phyloP scores from a whole-genome alignment of 805 yeast species.

The Candida anglica region DNA sequence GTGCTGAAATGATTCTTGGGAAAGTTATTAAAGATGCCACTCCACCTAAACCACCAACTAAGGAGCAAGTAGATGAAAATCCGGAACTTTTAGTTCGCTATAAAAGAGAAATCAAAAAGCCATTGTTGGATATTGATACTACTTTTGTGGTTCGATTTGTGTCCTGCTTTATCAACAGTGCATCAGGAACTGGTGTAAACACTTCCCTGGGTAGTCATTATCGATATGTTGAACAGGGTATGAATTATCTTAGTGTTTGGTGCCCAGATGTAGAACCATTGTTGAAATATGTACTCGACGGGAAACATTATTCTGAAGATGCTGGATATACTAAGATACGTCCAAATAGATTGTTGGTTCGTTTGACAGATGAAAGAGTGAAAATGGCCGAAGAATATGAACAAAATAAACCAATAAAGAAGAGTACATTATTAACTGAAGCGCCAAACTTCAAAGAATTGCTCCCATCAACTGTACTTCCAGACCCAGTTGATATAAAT shows the following conservation, averaged over 20 bases:
- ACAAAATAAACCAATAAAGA: neutral
- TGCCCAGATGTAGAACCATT: conserved; percentile 26
- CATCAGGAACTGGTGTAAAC: conserved; percentile 22
- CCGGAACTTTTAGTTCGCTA: conserved; percentile 16
- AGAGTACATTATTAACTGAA: neutral
- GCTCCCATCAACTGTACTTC: conserved; percentile 10
- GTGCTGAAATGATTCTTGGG: conserved; percentile 22
- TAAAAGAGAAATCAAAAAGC: conserved; percentile 11
- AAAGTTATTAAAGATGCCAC: conserved; percentile 24
- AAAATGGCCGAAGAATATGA: neutral
- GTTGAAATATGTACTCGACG: conserved; percentile 10
- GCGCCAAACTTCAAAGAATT: conserved; percentile 5
- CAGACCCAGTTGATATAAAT: conserved; percentile 4
- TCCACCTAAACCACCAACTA: conserved; percentile 33
- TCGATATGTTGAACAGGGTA: conserved; percentile 24
- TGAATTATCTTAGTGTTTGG: conserved; percentile 28
- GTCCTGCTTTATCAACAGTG: conserved; percentile 22
- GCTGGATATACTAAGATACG: neutral
- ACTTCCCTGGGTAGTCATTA: conserved; percentile 24
- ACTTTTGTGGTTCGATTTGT: conserved; percentile 28
- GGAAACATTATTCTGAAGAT: neutral
- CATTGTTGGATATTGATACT: conserved; percentile 26
- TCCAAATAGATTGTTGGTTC: neutral
- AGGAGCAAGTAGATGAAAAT: conserved; percentile 15
- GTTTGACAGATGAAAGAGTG: neutral